Percentiles rank a stretch among this genome's conserved stretches.
These are phyloP conservation scores for Silene coronaria DNA, from an alignment of 179 eudicot species.

Conservation along the genomic window DNA sequence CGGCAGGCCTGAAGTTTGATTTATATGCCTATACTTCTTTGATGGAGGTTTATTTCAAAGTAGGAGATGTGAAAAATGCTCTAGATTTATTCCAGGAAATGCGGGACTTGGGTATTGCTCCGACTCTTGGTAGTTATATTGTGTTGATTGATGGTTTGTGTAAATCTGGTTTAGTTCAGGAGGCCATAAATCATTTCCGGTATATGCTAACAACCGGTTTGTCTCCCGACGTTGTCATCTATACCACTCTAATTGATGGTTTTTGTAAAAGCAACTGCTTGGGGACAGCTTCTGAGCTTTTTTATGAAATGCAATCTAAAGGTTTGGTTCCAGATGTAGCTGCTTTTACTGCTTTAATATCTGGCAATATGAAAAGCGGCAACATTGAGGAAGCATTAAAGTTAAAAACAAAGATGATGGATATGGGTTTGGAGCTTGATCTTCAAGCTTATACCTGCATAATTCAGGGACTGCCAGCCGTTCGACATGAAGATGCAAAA, in stretches of 20 bases:
- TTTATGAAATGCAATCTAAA: conserved; percentile 58
- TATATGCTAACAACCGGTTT: conserved; percentile 47
- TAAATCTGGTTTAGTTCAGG: conserved; percentile 59
- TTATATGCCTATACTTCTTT: conserved; percentile 64
- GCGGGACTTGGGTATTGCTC: conserved; percentile 49
- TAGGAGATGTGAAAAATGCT: conserved; percentile 53
- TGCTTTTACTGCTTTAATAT: conserved; percentile 69
- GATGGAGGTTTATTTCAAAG: conserved; percentile 59
- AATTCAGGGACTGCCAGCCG: conserved; percentile 63
- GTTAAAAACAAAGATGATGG: conserved; percentile 46
- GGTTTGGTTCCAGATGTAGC: conserved; percentile 73
- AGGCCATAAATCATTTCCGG: conserved; percentile 52
- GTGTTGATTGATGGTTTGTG: conserved; percentile 77
- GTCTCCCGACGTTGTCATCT: conserved; percentile 61
- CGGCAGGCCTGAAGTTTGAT: conserved; percentile 62
- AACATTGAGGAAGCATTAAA: conserved; percentile 62
- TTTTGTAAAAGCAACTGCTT: conserved; percentile 62
- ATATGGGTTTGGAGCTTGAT: conserved; percentile 67
- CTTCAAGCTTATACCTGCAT: conserved; percentile 68
- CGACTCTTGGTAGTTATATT: conserved; percentile 58
- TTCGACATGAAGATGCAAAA: conserved; percentile 59
- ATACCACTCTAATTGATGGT: conserved; percentile 74
- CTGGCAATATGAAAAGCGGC: conserved; percentile 73
- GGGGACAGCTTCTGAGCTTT: conserved; percentile 54
- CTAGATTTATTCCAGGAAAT: conserved; percentile 56